Evolutionary conservation across 1,284 basidiomycete genomes (phyloP).

Genomic region (Serendipita sp.): DNA sequence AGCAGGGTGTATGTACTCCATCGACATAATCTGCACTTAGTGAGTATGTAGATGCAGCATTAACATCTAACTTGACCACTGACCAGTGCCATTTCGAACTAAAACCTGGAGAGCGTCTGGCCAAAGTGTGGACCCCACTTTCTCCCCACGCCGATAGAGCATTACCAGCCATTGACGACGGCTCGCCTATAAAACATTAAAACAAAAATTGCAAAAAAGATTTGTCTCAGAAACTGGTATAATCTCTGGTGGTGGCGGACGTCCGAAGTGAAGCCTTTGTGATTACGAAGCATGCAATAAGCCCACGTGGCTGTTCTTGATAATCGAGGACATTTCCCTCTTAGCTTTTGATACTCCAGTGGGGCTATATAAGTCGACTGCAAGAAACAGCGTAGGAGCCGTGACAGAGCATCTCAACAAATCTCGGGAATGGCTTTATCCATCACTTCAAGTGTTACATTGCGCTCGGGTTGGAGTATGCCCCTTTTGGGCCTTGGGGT

Average conservation of each 20-base stretch:
- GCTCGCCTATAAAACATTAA: no score
- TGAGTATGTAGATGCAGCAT: neutral
- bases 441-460: neutral
- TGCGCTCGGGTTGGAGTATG: constrained; percentile 36
- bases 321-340: neutral
- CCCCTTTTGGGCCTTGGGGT: constrained; percentile 75
- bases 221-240: no score
- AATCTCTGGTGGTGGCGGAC: no score
- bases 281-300: no score
- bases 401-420: no score
- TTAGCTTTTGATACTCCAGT: neutral
- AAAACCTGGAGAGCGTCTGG: neutral
- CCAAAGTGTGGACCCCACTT: no score
- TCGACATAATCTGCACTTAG: neutral
- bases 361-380: neutral
- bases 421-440: neutral
- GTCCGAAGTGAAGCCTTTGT: no score
- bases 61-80: neutral
- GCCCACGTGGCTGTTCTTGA: no score
- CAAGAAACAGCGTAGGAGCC: neutral
- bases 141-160: no score
- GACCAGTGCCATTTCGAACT: neutral
- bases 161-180: no score
- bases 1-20: neutral
- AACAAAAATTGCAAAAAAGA: no score